phyloP scores from a whole-genome alignment of 495 filamentous ascomycete species.

The Thermochaetoides thermophila region DNA sequence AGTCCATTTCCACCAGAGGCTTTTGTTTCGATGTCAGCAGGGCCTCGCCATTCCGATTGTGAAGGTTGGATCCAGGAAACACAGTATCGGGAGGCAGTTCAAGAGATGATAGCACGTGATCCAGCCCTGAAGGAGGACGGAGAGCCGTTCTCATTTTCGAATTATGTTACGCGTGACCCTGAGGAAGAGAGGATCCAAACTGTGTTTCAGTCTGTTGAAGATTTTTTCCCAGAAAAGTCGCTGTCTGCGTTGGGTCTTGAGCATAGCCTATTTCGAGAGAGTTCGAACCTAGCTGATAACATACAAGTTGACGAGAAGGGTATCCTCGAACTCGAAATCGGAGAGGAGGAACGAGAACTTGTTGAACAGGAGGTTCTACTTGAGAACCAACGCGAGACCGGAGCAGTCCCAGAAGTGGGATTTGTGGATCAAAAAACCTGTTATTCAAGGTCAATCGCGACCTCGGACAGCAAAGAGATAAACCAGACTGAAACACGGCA shows the following conservation, averaged over 20 bases:
- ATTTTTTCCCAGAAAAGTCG: slow-evolving; percentile 62
- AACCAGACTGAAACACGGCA: no score
- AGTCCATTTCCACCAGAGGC: slow-evolving; percentile 69
- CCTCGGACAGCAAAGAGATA: no score
- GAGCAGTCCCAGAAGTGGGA: no score
- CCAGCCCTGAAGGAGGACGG: slow-evolving; percentile 27
- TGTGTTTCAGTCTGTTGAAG: slow-evolving; percentile 65
- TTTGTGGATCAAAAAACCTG: no score
- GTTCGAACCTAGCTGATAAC: slow-evolving; percentile 15
- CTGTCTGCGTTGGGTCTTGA: slow-evolving; percentile 30
- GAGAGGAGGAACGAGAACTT: slow-evolving; percentile 27
- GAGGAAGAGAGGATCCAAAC: slow-evolving; percentile 53
- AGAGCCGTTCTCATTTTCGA: slow-evolving; percentile 46
- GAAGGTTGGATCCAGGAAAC: slow-evolving; percentile 85
- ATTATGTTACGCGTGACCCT: slow-evolving; percentile 39
- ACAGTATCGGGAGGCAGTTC: slow-evolving; percentile 53
- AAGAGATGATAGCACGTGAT: slow-evolving; percentile 48
- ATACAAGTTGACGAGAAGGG: slow-evolving; percentile 32
- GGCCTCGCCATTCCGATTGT: slow-evolving; percentile 49
- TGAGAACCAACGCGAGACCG: no score
- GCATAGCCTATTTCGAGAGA: slow-evolving; percentile 10
- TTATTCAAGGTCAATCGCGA: no score
- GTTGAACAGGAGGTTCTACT: no score
- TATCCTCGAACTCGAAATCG: slow-evolving; percentile 24
- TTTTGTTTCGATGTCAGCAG: slow-evolving; percentile 72